A percentile compares a stretch with the other conserved stretches of the same genome.
Conservation (phyloP, 148 eudicot genomes). For the Amaranthus cruentus region DNA sequence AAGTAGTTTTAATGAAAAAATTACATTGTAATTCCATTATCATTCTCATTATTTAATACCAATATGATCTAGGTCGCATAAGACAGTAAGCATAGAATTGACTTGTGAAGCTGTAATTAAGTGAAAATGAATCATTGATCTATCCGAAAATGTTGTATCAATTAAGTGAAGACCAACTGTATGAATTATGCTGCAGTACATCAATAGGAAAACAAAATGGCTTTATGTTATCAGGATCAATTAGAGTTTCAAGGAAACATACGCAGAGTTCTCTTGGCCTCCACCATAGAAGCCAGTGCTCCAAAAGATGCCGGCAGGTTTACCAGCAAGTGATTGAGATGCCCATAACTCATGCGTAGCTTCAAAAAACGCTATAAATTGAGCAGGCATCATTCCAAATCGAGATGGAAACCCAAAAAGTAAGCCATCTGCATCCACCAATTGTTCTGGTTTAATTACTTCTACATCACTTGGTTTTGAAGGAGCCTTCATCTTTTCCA, state of each 20-base stretch:
- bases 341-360: slow-evolving; percentile 44
- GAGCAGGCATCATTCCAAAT: slow-evolving; percentile 74
- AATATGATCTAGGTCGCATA: too few relatives aligned
- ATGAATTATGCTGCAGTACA: neutral
- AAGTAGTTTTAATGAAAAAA: too few relatives aligned
- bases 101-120: neutral
- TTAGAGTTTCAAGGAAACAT: slow-evolving; percentile 21
- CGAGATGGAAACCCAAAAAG: slow-evolving; percentile 71
- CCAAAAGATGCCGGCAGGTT: slow-evolving; percentile 79
- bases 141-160: neutral
- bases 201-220: neutral
- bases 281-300: slow-evolving; percentile 77
- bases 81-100: neutral
- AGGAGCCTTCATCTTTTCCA: slow-evolving; percentile 69
- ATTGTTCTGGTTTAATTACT: slow-evolving; percentile 52
- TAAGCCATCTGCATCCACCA: slow-evolving; percentile 68
- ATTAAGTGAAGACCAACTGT: neutral
- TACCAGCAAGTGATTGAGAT: slow-evolving; percentile 63
- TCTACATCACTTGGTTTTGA: slow-evolving; percentile 48
- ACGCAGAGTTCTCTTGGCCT: slow-evolving; percentile 73
- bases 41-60: too few relatives aligned
- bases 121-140: neutral
- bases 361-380: slow-evolving; percentile 60
- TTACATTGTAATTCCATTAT: too few relatives aligned
- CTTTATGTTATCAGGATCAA: neutral